These are phyloP conservation scores for Auxenochlorella pyrenoidosa DNA, from an alignment of 139 green algal species.

Conservation along the genomic window DNA sequence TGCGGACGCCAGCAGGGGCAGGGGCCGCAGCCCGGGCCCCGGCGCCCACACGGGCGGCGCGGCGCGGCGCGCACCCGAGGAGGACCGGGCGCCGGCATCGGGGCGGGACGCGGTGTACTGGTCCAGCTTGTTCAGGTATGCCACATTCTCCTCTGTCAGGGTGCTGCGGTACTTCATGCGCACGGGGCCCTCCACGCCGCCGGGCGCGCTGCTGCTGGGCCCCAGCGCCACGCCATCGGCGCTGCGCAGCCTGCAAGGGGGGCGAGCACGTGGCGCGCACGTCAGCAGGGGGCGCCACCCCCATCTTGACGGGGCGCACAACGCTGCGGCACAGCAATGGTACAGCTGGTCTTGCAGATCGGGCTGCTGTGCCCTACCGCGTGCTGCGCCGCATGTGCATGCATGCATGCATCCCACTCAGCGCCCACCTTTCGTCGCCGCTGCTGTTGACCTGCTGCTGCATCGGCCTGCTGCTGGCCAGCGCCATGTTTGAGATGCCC, in stretches of 20 bases:
- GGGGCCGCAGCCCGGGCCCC: too few relatives aligned
- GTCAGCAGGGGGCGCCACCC: background rate
- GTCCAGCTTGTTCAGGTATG: constrained; percentile 32
- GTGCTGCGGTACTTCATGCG: constrained; percentile 34
- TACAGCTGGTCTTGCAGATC: too few relatives aligned
- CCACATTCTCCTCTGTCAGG: constrained; percentile 36
- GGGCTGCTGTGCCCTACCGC: too few relatives aligned
- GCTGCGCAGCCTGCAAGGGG: background rate
- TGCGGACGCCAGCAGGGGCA: too few relatives aligned
- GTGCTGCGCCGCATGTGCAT: too few relatives aligned
- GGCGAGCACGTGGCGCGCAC: background rate
- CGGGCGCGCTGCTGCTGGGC: constrained; percentile 5
- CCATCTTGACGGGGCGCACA: too few relatives aligned
- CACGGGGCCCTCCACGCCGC: background rate
- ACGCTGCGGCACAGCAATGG: too few relatives aligned
- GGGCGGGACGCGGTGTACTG: constrained; percentile 26
- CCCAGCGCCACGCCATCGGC: background rate
- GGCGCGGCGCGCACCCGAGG: constrained; percentile 11
- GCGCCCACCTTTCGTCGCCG: background rate
- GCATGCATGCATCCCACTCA: too few relatives aligned
- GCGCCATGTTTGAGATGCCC: background rate
- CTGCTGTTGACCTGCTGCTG: background rate
- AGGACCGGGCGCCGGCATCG: constrained; percentile 7
- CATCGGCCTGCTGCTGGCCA: constrained; percentile 7
- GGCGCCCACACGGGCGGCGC: background rate